Evolutionary conservation across 345 rosid species (phyloP).

Genomic region (Trapa bicornis): DNA sequence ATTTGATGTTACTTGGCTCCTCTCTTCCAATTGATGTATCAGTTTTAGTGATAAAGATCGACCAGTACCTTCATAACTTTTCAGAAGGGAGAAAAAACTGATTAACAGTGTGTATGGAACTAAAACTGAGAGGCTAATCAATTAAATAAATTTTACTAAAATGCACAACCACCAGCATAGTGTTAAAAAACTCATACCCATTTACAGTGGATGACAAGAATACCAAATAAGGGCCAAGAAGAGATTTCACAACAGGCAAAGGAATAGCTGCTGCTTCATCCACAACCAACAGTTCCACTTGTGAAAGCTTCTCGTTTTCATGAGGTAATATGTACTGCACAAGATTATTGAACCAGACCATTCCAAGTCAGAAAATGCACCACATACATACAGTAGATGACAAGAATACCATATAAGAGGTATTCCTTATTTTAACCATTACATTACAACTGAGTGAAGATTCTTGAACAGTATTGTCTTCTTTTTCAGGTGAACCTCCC

Average conservation of each 20-base stretch:
- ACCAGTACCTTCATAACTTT: conserved; percentile 96
- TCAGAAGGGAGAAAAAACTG: not conserved
- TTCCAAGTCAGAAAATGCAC: not conserved
- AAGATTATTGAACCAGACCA: not conserved
- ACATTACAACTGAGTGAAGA: not conserved
- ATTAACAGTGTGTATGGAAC: not conserved
- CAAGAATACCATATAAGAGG: not conserved
- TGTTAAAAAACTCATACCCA: conserved; percentile 44
- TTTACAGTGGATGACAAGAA: conserved; percentile 94
- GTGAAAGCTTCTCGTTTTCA: conserved; percentile 91
- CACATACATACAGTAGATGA: not conserved
- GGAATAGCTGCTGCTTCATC: conserved; percentile 99
- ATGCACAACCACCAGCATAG: not conserved
- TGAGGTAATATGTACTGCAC: conserved; percentile 89
- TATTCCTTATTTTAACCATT: not conserved
- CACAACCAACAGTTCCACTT: conserved; percentile 84
- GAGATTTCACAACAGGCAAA: conserved; percentile 78
- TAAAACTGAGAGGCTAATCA: not conserved
- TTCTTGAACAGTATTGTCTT: not conserved
- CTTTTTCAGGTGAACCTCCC: not conserved
- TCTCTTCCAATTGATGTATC: conserved; percentile 80
- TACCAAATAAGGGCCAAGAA: conserved; percentile 88
- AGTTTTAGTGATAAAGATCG: conserved; percentile 94
- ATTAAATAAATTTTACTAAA: not conserved
- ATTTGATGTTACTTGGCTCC: conserved; percentile 50